Evolutionary conservation across 345 rosid genomes (phyloP).

Genomic region (Gossypium australe): DNA sequence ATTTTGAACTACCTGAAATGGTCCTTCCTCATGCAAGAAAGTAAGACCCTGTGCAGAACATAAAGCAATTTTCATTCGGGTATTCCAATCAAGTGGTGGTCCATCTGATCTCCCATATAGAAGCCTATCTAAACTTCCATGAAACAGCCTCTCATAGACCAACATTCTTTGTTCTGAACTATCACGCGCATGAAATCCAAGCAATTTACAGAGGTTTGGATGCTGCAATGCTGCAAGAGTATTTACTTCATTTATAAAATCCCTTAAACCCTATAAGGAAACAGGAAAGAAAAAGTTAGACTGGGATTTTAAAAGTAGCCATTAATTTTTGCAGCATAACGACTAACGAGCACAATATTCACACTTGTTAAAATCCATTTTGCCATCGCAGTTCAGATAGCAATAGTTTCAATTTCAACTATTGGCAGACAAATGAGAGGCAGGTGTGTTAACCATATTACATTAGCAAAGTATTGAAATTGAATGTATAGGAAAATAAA

Average conservation of each 20-base stretch:
- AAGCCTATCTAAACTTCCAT: conserved; percentile 88
- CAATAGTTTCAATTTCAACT: neutral
- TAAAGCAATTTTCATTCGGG: conserved; percentile 82
- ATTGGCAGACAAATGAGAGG: neutral
- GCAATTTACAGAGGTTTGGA: conserved; percentile 82
- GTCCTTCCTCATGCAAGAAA: conserved; percentile 98
- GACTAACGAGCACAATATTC: neutral
- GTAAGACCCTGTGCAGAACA: conserved; percentile 89
- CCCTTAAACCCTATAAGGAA: conserved; percentile 57
- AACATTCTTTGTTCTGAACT: conserved; percentile 79
- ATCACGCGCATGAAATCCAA: conserved; percentile 83
- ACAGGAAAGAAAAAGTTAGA: conserved; percentile 13
- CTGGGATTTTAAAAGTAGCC: neutral
- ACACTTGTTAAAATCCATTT: neutral
- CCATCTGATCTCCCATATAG: conserved; percentile 85
- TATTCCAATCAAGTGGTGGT: conserved; percentile 93
- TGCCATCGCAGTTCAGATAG: neutral
- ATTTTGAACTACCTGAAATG: conserved; percentile 67
- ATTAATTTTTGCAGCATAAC: neutral
- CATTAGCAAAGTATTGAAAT: neutral
- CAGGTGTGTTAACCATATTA: neutral
- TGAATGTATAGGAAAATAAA: neutral
- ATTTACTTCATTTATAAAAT: conserved; percentile 70
- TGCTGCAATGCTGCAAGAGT: conserved; percentile 87
- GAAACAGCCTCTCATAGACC: conserved; percentile 89